Percentiles rank a stretch among this genome's conserved stretches.
Evolutionary conservation across 257 asterid genomes (phyloP).

Genomic region (Eustoma russellianum): DNA sequence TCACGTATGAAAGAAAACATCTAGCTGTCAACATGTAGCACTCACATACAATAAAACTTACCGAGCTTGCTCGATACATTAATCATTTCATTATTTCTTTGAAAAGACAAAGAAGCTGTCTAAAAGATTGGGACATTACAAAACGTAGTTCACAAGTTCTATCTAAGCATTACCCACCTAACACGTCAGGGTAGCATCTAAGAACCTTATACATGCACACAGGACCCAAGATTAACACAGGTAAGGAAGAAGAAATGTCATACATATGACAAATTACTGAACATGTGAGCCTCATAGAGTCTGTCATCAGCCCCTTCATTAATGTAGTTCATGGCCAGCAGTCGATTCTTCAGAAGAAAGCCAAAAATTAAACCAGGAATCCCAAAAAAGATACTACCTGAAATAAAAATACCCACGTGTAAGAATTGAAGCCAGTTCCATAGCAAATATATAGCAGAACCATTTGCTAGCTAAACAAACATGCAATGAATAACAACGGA

Average conservation of each 20-base stretch:
- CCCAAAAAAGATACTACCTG: background rate
- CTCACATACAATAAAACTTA: no score
- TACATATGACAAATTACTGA: slow-evolving; percentile 16
- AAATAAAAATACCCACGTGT: no score
- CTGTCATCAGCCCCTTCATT: slow-evolving; percentile 80
- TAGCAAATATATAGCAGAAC: no score
- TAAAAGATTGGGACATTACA: no score
- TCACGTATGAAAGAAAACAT: no score
- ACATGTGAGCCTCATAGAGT: slow-evolving; percentile 94
- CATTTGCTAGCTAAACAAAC: no score
- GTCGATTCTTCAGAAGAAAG: slow-evolving; percentile 68
- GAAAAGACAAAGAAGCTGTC: no score
- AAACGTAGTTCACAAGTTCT: background rate
- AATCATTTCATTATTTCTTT: no score
- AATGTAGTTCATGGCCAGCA: slow-evolving; percentile 99
- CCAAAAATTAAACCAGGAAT: background rate
- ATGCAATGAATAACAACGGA: no score
- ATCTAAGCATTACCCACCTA: background rate
- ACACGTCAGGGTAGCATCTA: background rate
- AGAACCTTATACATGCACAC: background rate
- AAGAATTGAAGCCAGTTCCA: no score
- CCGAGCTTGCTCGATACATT: no score
- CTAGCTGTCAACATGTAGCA: no score
- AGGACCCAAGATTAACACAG: background rate
- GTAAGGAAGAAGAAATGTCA: slow-evolving; percentile 5